Evolutionary conservation across 179 eudicot genomes (phyloP).

Genomic region (Beta macrorhiza): DNA sequence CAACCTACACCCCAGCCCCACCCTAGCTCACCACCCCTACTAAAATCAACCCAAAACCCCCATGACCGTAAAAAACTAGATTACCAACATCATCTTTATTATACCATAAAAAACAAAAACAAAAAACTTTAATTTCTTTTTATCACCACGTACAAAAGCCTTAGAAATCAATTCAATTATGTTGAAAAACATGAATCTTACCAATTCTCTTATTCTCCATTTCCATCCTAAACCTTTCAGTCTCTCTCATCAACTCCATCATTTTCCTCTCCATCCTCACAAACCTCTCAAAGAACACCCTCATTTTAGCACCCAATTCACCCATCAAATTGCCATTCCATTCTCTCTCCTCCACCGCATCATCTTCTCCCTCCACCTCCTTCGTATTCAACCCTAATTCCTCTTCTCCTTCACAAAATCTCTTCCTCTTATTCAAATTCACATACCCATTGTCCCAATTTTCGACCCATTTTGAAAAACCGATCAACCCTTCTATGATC

Average conservation of each 20-base stretch:
- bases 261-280: slow-evolving; percentile 62
- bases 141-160: slow-evolving; percentile 38
- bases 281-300: slow-evolving; percentile 49
- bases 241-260: slow-evolving; percentile 68
- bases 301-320: slow-evolving; percentile 26
- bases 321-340: slow-evolving; percentile 24
- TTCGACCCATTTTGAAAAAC: not conserved
- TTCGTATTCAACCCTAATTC: not conserved
- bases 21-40: too few species aligned
- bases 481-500: slow-evolving; percentile 16
- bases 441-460: slow-evolving; percentile 10
- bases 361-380: slow-evolving; percentile 31
- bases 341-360: slow-evolving; percentile 18
- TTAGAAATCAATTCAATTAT: slow-evolving; percentile 51
- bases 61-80: too few species aligned
- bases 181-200: slow-evolving; percentile 58
- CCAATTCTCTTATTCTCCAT: slow-evolving; percentile 79
- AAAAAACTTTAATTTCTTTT: too few species aligned
- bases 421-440: slow-evolving; percentile 29
- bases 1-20: too few species aligned
- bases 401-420: slow-evolving; percentile 20
- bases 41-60: too few species aligned
- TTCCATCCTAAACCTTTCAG: slow-evolving; percentile 53
- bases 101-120: not conserved
- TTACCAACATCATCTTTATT: too few species aligned